Base-by-base conservation (phyloP, 495 filamentous ascomycete species). In the Hypoxylon fuscum region DNA sequence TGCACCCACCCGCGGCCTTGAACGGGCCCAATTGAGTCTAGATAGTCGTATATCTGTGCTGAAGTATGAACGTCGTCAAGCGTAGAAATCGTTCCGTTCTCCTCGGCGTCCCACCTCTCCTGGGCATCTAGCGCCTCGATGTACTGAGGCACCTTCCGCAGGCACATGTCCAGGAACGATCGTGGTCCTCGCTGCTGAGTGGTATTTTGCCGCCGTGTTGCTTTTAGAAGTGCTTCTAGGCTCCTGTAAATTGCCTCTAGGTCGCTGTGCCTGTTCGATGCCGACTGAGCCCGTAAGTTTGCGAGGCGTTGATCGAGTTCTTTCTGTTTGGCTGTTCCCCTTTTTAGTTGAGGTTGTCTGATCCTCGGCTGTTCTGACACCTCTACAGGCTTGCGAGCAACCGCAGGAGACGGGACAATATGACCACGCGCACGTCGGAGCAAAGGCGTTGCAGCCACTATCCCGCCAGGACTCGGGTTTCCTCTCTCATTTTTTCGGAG, bases 151-250 rank as follows among this genome's bases (percentile, higher is more conserved):
- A 91, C 71, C 23, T 81, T 81, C 57, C 86, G 81, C 25, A 87
- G 72, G 53, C 85, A 85, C 77, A 87, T 88, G 4, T 85, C 83
- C n/a, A 90, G 69, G 18, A 92, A 74, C 9, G 88, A 87, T 23
- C 83, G 76, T 14, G 80, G 70, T n/a, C 77, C 74, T 38, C 74
- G 77, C 17, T 55, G 37, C 44, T 64, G 73, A 17, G 34, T 27
- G 14, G 69, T 60, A 5, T 57, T 63, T 2, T 15, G 38, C 1
- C 67, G 38, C 1, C 67, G 66, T 0, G 83, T 85, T 5, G 79
- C 75, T 12, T 71, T 73, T 9, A 87, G 67, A 18, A 87, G 65
- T 18, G 77, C 69, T 46, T 81, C 79, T 5, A 85, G 51, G 3
- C 78, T 81, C 29, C 72, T 73, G 51, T 80, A 77, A 40, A 85